Percentiles rank a stretch among this genome's conserved stretches.
Conservation (phyloP, 495 filamentous ascomycete genomes). For the Aspergillus haitiensis region DNA sequence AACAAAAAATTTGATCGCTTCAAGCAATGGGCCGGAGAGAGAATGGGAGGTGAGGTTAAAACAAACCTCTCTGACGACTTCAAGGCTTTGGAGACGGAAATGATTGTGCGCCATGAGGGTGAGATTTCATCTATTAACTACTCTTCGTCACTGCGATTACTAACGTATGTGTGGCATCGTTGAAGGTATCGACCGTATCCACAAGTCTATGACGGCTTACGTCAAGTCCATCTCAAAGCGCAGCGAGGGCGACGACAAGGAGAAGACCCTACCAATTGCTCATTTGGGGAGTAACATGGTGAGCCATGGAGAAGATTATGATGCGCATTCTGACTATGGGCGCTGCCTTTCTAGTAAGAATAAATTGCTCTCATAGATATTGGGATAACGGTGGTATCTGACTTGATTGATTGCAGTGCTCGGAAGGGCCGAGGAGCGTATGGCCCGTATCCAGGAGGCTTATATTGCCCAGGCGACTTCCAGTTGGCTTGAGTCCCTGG, state of each 20-base stretch:
- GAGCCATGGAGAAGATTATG: constrained; percentile 90
- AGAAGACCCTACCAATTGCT: constrained; percentile 79
- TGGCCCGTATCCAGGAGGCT: constrained; percentile 82
- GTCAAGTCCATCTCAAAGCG: constrained; percentile 89
- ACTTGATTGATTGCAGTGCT: constrained; percentile 52
- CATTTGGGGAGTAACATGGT: constrained; percentile 88
- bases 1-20: constrained; percentile 95
- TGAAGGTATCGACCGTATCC: constrained; percentile 86
- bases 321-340: constrained; percentile 87
- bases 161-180: constrained; percentile 7
- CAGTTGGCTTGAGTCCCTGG: constrained; percentile 89
- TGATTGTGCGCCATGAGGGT: constrained; percentile 91
- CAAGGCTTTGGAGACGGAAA: constrained; percentile 88
- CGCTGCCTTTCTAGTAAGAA: constrained; percentile 76
- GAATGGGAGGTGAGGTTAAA: constrained; percentile 92
- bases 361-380: neutral
- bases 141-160: constrained; percentile 7
- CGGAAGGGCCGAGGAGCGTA: constrained; percentile 82
- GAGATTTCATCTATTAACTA: constrained; percentile 21
- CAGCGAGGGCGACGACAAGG: constrained; percentile 77
- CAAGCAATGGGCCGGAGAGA: constrained; percentile 98
- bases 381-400: neutral
- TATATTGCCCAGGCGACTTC: constrained; percentile 80
- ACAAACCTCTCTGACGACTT: constrained; percentile 90
- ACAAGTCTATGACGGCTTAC: constrained; percentile 84